Evolutionary conservation across 768 basidiomycete genomes (phyloP), one percentile per base, ranked within the genome.

Genomic region (Suillus lakei): DNA sequence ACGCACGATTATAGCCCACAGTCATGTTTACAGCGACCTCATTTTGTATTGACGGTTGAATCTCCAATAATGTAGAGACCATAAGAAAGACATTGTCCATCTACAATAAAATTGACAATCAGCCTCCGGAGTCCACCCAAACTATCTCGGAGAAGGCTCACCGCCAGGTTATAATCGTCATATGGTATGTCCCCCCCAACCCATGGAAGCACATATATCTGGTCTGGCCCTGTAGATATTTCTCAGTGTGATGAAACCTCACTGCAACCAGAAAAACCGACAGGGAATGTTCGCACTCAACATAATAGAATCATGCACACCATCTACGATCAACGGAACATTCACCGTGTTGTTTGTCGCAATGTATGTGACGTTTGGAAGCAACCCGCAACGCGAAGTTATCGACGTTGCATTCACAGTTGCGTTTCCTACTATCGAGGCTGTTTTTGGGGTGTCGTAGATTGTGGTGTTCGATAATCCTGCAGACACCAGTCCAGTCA

Each of bases 361-460:
- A 21, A 18, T 30, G 28, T 53, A 53, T 15, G 60, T 44, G 12
- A 61, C 30, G 34, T 61, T 50, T 4, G 60, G 32, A 50, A 61
- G 28, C 41, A 61, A 32, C 26, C 60, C 60, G 53, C 69, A 70
- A 34, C 5, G 56, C 16, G 69, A 59, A 36, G 58, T 43, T 58
- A 70, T 15, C 5, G 61, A 60, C 36, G 65, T 70, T 16, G 69
- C 69, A 51, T 64, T 65, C 13, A 70, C 69, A 15, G 65, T 64
- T 12, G 60, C 56, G 39, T 63, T 66, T 28, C 69, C 68, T 13
- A 32, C 13, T 8, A 55, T 30, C 5, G 32, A 1, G 61, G 36
- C 61, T 23, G 48, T 43, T 18, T 44, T n/a, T 13, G 44, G 55
- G 32, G 69, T 59, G 28, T 70, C 69, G 51, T 67, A 70, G 32